Percentiles rank a stretch among this genome's conserved stretches.
Conservation (phyloP, 805 yeast species). For the Sporopachydermia quercuum region DNA sequence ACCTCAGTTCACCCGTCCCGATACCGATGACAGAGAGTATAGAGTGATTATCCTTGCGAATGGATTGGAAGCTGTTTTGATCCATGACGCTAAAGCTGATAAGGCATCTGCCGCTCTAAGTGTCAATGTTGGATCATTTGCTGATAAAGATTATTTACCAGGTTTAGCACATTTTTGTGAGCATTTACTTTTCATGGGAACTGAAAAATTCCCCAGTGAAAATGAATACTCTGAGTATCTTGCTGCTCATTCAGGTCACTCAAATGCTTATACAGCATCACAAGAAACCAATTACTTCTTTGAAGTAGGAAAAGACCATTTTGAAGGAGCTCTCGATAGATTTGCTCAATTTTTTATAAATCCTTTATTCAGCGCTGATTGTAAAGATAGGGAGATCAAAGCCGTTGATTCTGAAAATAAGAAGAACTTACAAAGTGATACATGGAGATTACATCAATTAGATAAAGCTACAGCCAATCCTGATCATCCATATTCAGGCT, state of each 20-base stretch:
- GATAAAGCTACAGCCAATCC: constrained; percentile 62
- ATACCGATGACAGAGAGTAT: constrained; percentile 61
- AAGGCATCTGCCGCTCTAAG: constrained; percentile 56
- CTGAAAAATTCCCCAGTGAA: constrained; percentile 59
- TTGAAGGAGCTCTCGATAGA: constrained; percentile 82
- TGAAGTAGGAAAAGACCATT: constrained; percentile 59
- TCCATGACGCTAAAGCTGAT: constrained; percentile 61
- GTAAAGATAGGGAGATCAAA: constrained; percentile 82
- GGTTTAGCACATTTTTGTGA: constrained; percentile 91
- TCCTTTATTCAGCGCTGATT: constrained; percentile 58
- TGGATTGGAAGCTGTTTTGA: constrained; percentile 50
- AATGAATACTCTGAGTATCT: constrained; percentile 62
- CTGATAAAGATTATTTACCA: constrained; percentile 52
- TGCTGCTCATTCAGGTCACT: constrained; percentile 73
- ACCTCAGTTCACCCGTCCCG: background rate
- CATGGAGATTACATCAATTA: constrained; percentile 79
- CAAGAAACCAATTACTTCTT: constrained; percentile 86
- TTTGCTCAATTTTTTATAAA: constrained; percentile 83
- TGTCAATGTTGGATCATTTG: constrained; percentile 67
- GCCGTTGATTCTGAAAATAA: constrained; percentile 96
- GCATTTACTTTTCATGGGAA: constrained; percentile 73
- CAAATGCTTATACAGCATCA: constrained; percentile 85
- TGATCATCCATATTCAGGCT: constrained; percentile 71
- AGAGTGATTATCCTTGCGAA: constrained; percentile 52
- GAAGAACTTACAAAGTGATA: constrained; percentile 80